phyloP scores from a whole-genome alignment of 192 early-diverging fungal genomes.

The Irineochytrium annulatum region DNA sequence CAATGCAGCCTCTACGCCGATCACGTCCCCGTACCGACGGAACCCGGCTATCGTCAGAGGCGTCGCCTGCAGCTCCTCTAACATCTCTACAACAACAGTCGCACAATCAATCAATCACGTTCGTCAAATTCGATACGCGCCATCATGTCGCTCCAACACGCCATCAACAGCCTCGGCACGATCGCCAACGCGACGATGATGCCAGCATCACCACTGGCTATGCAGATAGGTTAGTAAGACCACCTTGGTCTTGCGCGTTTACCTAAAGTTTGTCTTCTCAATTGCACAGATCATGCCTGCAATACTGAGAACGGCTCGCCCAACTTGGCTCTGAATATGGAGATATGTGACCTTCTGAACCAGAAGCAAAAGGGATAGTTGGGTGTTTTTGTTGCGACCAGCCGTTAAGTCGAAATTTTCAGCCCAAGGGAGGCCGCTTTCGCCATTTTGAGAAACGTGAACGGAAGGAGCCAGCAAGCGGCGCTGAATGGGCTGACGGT shows the following conservation, averaged over 20 bases:
- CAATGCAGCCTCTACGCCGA: neutral
- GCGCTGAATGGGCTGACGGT: conserved; percentile 66
- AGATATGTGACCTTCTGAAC: conserved; percentile 94
- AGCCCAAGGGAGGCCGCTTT: conserved; percentile 73
- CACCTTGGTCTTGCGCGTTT: neutral
- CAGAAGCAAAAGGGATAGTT: conserved; percentile 78
- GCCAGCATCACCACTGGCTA: too few relatives aligned
- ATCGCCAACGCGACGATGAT: too few relatives aligned
- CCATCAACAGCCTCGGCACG: too few relatives aligned
- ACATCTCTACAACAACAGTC: neutral
- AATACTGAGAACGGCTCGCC: conserved; percentile 64
- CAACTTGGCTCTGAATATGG: conserved; percentile 84
- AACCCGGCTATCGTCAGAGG: neutral
- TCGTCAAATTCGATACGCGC: too few relatives aligned
- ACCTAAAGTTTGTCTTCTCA: neutral
- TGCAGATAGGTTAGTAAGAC: too few relatives aligned
- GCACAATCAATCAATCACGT: too few relatives aligned
- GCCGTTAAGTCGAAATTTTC: neutral
- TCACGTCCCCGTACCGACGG: neutral
- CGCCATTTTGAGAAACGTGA: conserved; percentile 62
- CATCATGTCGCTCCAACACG: too few relatives aligned
- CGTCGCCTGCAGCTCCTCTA: neutral
- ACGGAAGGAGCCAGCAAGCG: conserved; percentile 51
- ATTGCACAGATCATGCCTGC: conserved; percentile 68
- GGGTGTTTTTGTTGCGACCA: neutral